Evolutionary conservation across 2,329 filamentous ascomycete genomes (phyloP), one percentile per base, ranked within the genome.

Genomic region (Lecanicillium sp.): DNA sequence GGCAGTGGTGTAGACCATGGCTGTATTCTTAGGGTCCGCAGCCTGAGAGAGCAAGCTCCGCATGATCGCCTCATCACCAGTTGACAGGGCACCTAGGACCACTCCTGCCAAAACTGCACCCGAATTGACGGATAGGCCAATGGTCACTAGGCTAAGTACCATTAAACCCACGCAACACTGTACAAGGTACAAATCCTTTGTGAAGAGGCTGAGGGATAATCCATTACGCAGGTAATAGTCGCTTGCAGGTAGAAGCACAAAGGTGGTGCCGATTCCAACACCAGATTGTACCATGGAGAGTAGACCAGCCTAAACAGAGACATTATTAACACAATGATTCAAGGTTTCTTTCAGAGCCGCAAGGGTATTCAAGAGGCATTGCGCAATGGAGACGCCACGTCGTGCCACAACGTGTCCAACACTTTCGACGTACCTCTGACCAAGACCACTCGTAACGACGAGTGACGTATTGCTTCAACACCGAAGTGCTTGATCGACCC

Each of bases 11-110:
- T 29, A 41, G 11, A 41, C 20, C 10, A 29, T 29, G 12, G 6
- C 34, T 4, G 27, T 30, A n/a, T 33, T 37, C 17, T 35, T 27
- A 4, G 29, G 18, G 6, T 17, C 27, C 8, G 29, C 38, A 4
- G n/a, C 14, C 15, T 36, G 34, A 8, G 34, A 14, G 14, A 41
- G 34, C 29, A 41, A 17, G 12, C 39, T 34, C 8, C 34, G 39
- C 33, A 41, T 37, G 25, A 33, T 22, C 15, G 17, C 28, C 14
- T 41, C 35, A 17, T 37, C 17, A 4, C 39, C 39, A 13, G 17
- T 17, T 14, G 22, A 17, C 6, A 37, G 17, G 17, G 29, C 20
- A 5, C 13, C 18, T 29, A 33, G 17, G 39, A 12, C 4, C 10
- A 37, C 7, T 17, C 17, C 25, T 4, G 22, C 22, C 7, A 39